A percentile compares a stretch with the other conserved stretches of the same genome.
These are phyloP conservation scores for Saitozyma sp. DNA, from an alignment of 768 basidiomycete species.

Conservation along the genomic window DNA sequence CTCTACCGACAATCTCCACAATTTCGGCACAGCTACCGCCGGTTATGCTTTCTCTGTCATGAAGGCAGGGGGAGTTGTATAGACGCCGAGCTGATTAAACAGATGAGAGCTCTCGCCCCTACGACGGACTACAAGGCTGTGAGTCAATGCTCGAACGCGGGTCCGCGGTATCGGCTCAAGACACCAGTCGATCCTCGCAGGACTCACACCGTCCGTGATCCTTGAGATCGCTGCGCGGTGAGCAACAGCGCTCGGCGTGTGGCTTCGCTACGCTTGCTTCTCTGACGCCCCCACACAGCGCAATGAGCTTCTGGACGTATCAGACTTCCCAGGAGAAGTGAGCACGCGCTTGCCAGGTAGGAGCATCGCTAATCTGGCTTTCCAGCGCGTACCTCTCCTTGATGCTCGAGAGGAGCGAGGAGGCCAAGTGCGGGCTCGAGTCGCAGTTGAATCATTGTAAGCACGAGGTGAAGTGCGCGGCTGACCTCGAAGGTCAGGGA, in stretches of 20 bases:
- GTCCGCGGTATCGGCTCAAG: no score
- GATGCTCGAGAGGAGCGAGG: neutral
- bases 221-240: slow-evolving; percentile 30
- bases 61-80: neutral
- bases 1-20: no score
- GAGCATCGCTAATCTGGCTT: neutral
- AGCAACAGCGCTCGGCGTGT: neutral
- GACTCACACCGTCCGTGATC: slow-evolving; percentile 26
- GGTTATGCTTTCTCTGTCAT: no score
- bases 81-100: neutral
- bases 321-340: slow-evolving; percentile 36
- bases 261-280: neutral
- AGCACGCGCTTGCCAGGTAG: neutral
- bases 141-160: neutral
- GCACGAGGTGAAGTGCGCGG: neutral
- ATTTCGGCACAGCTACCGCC: no score
- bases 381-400: neutral
- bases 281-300: slow-evolving; percentile 6
- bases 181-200: slow-evolving; percentile 31
- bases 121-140: slow-evolving; percentile 33
- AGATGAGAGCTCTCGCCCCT: slow-evolving; percentile 18
- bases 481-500: neutral
- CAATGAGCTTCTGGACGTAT: slow-evolving; percentile 39
- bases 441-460: neutral
- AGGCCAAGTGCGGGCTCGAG: neutral